Conservation (phyloP, 768 basidiomycete genomes). For the Kondoa subrosea region DNA sequence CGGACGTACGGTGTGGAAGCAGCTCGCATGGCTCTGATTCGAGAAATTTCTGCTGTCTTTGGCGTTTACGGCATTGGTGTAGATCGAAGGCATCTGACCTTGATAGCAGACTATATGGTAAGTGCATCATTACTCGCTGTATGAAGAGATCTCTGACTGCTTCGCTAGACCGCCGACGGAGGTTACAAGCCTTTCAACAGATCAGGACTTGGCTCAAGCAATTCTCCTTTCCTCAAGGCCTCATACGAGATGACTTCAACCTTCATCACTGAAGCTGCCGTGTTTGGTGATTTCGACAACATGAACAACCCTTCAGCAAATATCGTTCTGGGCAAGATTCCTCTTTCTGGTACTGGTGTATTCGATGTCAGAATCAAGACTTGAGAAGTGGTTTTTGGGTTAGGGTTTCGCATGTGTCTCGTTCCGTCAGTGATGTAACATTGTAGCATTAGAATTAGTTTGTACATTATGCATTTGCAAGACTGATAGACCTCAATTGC, state of each 20-base stretch:
- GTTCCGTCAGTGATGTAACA: neutral
- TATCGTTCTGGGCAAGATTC: constrained; percentile 77
- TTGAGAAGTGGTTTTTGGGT: neutral
- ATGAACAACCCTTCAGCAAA: constrained; percentile 65
- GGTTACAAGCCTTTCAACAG: constrained; percentile 97
- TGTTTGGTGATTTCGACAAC: constrained; percentile 90
- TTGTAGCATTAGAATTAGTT: neutral
- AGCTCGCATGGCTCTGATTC: constrained; percentile 74
- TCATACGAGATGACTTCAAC: constrained; percentile 91
- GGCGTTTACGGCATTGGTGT: constrained; percentile 90
- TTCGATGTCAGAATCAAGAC: constrained; percentile 48
- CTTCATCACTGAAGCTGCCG: constrained; percentile 82
- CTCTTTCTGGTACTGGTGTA: constrained; percentile 77
- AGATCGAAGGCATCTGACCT: constrained; percentile 75
- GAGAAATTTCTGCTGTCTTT: constrained; percentile 82
- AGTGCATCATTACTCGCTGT: constrained; percentile 30
- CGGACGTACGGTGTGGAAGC: constrained; percentile 93
- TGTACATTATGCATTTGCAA: neutral
- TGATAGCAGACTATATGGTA: constrained; percentile 99
- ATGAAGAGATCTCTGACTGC: neutral
- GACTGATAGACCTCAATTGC: neutral
- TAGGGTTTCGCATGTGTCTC: neutral
- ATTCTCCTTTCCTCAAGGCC: constrained; percentile 91
- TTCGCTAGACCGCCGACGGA: constrained; percentile 75
- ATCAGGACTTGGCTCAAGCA: constrained; percentile 75